Percentiles rank a stretch among this genome's conserved stretches.
These are phyloP conservation scores for Onygenales sp. DNA, from an alignment of 2,329 filamentous ascomycete species.

Conservation along the genomic window DNA sequence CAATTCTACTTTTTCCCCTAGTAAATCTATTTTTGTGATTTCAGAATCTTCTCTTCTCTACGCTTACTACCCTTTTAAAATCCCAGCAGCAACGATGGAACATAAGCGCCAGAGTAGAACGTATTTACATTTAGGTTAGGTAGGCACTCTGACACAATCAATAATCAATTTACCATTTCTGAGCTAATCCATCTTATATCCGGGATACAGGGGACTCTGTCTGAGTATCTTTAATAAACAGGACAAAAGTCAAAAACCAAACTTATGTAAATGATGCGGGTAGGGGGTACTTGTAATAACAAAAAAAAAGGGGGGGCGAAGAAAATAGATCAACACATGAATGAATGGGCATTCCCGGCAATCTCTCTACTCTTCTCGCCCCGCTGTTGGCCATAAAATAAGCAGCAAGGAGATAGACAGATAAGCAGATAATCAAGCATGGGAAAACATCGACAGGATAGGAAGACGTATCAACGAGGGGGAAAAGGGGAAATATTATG, in stretches of 20 bases:
- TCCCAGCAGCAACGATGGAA: no score
- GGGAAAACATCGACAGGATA: background rate
- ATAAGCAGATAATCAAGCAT: no score
- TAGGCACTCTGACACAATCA: background rate
- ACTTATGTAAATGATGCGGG: background rate
- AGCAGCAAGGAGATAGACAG: no score
- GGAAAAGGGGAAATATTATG: background rate
- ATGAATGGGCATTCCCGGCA: background rate
- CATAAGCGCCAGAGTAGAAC: background rate
- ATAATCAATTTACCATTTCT: background rate
- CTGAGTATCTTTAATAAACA: no score
- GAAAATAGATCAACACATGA: slow-evolving; percentile 4
- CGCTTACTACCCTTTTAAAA: background rate
- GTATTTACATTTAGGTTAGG: background rate
- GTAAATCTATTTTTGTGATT: background rate
- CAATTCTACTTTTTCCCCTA: no score
- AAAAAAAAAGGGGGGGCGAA: background rate
- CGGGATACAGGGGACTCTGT: no score
- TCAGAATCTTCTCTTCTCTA: background rate
- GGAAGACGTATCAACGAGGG: background rate
- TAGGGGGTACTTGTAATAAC: background rate
- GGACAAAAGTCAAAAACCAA: no score
- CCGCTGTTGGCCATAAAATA: no score
- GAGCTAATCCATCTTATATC: background rate
- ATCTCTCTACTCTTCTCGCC: no score